Evolutionary conservation across 2,329 filamentous ascomycete genomes (phyloP), one percentile per base, ranked within the genome.

Genomic region (Botrytis porri): DNA sequence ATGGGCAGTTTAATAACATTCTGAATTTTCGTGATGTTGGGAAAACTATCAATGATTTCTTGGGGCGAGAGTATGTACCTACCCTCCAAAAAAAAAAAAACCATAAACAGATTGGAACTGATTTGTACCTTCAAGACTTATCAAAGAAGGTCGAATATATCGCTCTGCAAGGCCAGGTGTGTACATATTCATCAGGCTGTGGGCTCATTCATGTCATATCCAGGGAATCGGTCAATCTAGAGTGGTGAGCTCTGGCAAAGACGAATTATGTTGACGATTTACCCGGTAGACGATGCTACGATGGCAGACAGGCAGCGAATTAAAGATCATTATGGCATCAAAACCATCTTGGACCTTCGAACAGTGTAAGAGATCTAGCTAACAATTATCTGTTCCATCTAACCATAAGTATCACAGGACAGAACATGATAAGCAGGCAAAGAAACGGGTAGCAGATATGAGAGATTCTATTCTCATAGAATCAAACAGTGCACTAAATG

Each of bases 1-100:
- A 70, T 63, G 67, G 54, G 4, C 72, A 74, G 18, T 84, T 91
- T 76, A 84, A 90, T 73, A 86, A 86, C 70, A 85, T 95, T 69
- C 83, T 91, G 77, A 95, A 95, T 81, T 93, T 95, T 80, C 89
- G 93, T 73, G 93, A 95, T 84, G 90, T 95, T 61, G 92, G 90
- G 59, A 83, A 85, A 75, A 89, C 88, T 0, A 85, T 93, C 77
- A 94, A 94, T 77, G 79, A 82, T 39, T 86, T 86, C 74, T 81
- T 88, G 7, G 86, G 86, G 37, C 83, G 84, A 75, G 86, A 84
- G 90, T 90, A 83, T 77, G 83, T 79, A 64, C 25, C 22, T 14
- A n/a, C 25, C 25, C 25, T 4, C 39, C 39, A 37, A 61, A 14
- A 51, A 22, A 1, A 37, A 61, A 14, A 51, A 22, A 1, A 39